Percentiles rank a stretch among this genome's conserved stretches.
Evolutionary conservation across 768 basidiomycete species (phyloP).

Genomic region (Mycena filopes): DNA sequence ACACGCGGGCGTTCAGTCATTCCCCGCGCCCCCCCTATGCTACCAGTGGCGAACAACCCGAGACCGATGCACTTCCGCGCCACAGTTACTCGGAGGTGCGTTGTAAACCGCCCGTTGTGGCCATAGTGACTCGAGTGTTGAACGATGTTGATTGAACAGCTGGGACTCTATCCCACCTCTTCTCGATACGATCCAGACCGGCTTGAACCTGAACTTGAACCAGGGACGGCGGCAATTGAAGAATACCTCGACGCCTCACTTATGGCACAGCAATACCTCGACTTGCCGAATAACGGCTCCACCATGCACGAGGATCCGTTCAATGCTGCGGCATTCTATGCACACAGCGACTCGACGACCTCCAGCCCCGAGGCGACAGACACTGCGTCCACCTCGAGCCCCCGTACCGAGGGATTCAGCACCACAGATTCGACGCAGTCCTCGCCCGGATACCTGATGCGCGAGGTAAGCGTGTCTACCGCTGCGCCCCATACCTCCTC

Average conservation of each 20-base stretch:
- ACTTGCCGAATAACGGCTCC: conserved; percentile 2
- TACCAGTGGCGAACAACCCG: neutral
- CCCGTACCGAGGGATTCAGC: conserved; percentile 4
- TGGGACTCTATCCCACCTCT: neutral
- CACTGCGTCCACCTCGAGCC: conserved; percentile 16
- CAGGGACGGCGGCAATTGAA: neutral
- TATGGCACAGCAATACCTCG: conserved; percentile 15
- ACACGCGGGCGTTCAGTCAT: conserved; percentile 12
- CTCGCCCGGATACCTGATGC: neutral
- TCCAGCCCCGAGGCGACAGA: conserved; percentile 19
- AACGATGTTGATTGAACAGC: neutral
- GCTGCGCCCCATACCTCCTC: too few species aligned
- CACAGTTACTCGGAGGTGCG: conserved; percentile 4
- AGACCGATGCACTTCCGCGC: neutral
- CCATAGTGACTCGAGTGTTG: neutral
- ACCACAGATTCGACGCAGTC: too few species aligned
- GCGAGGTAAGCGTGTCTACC: neutral
- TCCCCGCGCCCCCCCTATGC: neutral
- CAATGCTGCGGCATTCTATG: neutral
- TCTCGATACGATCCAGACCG: neutral
- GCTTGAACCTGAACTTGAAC: neutral
- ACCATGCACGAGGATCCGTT: neutral
- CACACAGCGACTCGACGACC: conserved; percentile 8
- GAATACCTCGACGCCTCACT: conserved; percentile 18
- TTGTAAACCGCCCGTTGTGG: neutral